Conservation (phyloP, 495 filamentous ascomycete genomes). For the Astrocystis sublimbata region DNA sequence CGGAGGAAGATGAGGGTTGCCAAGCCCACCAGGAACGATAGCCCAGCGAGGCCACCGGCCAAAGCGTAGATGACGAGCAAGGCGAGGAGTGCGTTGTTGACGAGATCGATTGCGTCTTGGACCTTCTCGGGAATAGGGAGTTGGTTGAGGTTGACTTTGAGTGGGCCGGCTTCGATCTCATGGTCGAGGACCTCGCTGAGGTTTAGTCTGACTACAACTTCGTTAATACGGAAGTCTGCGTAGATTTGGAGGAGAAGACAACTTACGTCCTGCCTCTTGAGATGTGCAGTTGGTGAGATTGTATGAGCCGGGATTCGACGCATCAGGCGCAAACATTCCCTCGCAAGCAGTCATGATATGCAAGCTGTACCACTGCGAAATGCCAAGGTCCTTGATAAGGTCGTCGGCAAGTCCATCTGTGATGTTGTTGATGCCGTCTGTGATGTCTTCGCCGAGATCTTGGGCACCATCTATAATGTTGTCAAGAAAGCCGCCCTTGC, state of each 20-base stretch:
- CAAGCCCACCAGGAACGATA: conserved; percentile 52
- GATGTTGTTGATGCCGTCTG: conserved; percentile 40
- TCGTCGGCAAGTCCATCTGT: conserved; percentile 46
- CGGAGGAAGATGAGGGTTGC: conserved; percentile 43
- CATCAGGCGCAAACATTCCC: conserved; percentile 59
- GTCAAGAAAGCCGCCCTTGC: conserved; percentile 21
- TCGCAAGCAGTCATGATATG: conserved; percentile 71
- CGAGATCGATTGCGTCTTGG: conserved; percentile 57
- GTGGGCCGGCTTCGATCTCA: conserved; percentile 51
- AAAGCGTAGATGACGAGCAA: conserved; percentile 68
- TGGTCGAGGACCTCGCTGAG: conserved; percentile 56
- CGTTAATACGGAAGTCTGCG: neutral
- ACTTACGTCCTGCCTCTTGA: conserved; percentile 52
- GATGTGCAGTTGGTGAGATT: conserved; percentile 65
- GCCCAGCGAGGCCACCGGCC: conserved; percentile 57
- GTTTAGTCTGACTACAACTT: conserved; percentile 53
- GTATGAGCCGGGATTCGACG: conserved; percentile 46
- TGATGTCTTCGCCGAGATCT: conserved; percentile 29
- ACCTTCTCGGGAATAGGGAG: conserved; percentile 66
- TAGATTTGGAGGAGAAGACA: conserved; percentile 22
- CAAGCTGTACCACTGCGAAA: conserved; percentile 73
- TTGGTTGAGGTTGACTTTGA: conserved; percentile 51
- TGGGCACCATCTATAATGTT: conserved; percentile 29
- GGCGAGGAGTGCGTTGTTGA: conserved; percentile 50
- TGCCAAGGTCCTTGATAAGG: conserved; percentile 50